A percentile compares a stretch with the other conserved stretches of the same genome.
Evolutionary conservation across 2,329 filamentous ascomycete genomes (phyloP).

Genomic region (Thelonectria discophora): DNA sequence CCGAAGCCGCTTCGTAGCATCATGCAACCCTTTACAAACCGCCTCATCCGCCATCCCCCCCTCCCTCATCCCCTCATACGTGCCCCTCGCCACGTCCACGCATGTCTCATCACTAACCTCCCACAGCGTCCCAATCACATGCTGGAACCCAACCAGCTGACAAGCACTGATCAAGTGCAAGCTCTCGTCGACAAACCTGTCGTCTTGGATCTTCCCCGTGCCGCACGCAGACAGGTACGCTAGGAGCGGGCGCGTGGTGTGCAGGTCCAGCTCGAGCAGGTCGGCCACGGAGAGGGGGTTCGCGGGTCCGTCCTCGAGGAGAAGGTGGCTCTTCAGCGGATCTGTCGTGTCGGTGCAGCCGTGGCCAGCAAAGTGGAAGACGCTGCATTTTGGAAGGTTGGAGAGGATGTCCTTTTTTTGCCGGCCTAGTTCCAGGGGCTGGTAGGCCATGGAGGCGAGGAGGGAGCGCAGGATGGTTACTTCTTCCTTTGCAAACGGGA

Average conservation of each 20-base stretch:
- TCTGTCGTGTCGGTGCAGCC: constrained; percentile 28
- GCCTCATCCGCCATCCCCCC: not conserved
- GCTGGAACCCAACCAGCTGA: not conserved
- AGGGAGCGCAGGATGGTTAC: constrained; percentile 16
- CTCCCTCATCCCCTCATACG: not conserved
- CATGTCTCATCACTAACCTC: not conserved
- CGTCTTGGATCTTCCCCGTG: constrained; percentile 40
- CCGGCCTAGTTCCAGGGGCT: constrained; percentile 1
- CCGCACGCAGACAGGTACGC: constrained; percentile 52
- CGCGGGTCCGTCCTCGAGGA: constrained; percentile 15
- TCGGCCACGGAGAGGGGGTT: constrained; percentile 24
- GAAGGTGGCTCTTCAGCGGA: constrained; percentile 24
- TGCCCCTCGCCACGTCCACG: not conserved
- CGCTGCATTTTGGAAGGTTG: constrained; percentile 38
- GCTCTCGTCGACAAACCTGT: constrained; percentile 46
- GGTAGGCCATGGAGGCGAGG: constrained; percentile 5
- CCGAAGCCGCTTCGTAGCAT: not conserved
- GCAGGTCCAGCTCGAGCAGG: constrained; percentile 31
- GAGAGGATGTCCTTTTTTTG: constrained; percentile 37
- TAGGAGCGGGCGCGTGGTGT: constrained; percentile 40
- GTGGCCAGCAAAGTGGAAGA: constrained; percentile 56
- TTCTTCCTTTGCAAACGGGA: not conserved
- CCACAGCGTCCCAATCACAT: not conserved
- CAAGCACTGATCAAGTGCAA: not conserved
- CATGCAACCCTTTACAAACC: not conserved